phyloP scores from a whole-genome alignment of 1,284 basidiomycete genomes.

The Vanrija sp. region DNA sequence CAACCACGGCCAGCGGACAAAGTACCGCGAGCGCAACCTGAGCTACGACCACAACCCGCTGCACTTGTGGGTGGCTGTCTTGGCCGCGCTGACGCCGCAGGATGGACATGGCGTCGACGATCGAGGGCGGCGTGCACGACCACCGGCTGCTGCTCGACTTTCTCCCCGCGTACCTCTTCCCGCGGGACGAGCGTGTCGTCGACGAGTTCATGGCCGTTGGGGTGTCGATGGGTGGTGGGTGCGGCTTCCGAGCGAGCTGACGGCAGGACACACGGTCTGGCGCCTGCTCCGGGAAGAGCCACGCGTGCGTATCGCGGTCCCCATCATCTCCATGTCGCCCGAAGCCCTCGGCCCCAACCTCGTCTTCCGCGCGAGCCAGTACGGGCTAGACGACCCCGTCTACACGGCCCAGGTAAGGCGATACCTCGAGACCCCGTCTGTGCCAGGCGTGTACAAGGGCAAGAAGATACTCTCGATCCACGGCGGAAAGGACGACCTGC shows the following conservation, averaged over 20 bases:
- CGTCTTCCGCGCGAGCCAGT: slow-evolving; percentile 11
- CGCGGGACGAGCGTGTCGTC: slow-evolving; percentile 60
- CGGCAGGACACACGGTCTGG: slow-evolving; percentile 11
- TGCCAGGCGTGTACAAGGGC: slow-evolving; percentile 53
- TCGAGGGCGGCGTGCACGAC: slow-evolving; percentile 61
- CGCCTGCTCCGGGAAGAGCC: slow-evolving; percentile 52
- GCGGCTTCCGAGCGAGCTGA: neutral
- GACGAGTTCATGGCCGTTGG: slow-evolving; percentile 58
- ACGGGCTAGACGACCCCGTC: neutral
- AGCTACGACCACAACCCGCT: slow-evolving; percentile 1
- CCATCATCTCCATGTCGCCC: slow-evolving; percentile 68
- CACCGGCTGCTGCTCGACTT: slow-evolving; percentile 74
- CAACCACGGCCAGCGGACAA: slow-evolving; percentile 62
- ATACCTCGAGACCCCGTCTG: slow-evolving; percentile 57
- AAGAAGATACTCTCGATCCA: slow-evolving; percentile 69
- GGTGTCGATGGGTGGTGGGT: slow-evolving; percentile 47
- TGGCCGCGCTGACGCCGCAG: neutral
- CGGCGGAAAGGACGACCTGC: slow-evolving; percentile 48
- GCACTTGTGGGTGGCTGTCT: neutral
- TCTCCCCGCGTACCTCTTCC: slow-evolving; percentile 67
- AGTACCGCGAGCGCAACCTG: slow-evolving; percentile 36
- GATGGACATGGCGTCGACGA: neutral
- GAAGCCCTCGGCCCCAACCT: slow-evolving; percentile 58
- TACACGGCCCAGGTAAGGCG: slow-evolving; percentile 10
- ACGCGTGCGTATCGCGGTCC: slow-evolving; percentile 65